Percentiles rank a stretch among this genome's conserved stretches.
Evolutionary conservation across 176 grass and related monocot species (phyloP).

Genomic region (Aechmea fasciata): DNA sequence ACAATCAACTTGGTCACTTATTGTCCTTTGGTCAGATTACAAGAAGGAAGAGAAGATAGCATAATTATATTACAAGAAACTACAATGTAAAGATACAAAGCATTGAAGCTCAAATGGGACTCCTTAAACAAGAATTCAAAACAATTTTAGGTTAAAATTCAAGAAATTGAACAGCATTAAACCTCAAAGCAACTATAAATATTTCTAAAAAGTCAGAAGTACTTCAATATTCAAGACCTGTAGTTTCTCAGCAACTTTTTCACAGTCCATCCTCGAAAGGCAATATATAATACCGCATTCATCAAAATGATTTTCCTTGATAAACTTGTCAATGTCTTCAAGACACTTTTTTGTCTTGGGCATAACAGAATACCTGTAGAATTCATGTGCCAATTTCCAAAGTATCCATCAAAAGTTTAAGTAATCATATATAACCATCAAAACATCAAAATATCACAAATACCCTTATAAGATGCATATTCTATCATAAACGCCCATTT

Average conservation of each 20-base stretch:
- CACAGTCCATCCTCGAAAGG: slow-evolving; percentile 87
- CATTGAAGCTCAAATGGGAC: neutral
- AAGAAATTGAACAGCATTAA: too few relatives aligned
- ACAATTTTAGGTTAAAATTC: too few relatives aligned
- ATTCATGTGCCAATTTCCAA: neutral
- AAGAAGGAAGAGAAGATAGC: neutral
- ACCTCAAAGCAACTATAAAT: too few relatives aligned
- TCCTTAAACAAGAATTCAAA: neutral
- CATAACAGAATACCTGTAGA: slow-evolving; percentile 56
- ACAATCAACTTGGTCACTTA: neutral
- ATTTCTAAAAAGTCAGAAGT: neutral
- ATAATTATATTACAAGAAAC: neutral
- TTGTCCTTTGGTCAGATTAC: neutral
- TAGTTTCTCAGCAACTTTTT: slow-evolving; percentile 83
- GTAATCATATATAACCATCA: too few relatives aligned
- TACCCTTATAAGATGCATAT: too few relatives aligned
- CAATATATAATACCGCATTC: slow-evolving; percentile 94
- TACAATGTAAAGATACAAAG: neutral
- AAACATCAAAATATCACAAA: too few relatives aligned
- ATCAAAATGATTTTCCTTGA: slow-evolving; percentile 52
- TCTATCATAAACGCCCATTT: too few relatives aligned
- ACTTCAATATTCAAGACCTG: slow-evolving; percentile 28
- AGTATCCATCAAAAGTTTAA: too few relatives aligned
- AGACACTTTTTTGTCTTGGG: slow-evolving; percentile 91
- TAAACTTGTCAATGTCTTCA: slow-evolving; percentile 79